Percentiles rank a stretch among this genome's conserved stretches.
These are phyloP conservation scores for Gracilariopsis chorda DNA, from an alignment of 23 red algal species.

Conservation along the genomic window DNA sequence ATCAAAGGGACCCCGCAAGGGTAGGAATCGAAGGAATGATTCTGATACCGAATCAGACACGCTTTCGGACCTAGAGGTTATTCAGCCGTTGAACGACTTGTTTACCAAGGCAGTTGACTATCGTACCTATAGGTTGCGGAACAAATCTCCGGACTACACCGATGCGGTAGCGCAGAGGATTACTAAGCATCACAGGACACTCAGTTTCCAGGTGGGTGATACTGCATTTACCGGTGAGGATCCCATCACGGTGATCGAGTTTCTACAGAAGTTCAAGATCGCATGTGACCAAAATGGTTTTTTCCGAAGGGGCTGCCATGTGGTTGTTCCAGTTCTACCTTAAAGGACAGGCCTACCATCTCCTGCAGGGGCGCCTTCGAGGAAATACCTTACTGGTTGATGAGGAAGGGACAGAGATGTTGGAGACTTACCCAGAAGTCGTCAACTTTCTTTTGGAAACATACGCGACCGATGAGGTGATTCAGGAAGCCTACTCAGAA, in stretches of 20 bases:
- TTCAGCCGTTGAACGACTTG: neutral
- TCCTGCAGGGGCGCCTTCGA: neutral
- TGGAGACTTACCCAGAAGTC: neutral
- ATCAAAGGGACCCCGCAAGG: neutral
- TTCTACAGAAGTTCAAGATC: neutral
- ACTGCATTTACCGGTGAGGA: neutral
- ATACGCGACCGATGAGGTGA: neutral
- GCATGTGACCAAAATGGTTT: constrained; percentile 1
- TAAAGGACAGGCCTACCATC: neutral
- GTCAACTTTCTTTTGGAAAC: neutral
- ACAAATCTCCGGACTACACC: neutral
- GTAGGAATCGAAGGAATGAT: neutral
- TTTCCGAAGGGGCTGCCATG: neutral
- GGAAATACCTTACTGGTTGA: neutral
- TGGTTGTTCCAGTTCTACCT: neutral
- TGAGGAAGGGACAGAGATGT: neutral
- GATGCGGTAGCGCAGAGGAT: neutral
- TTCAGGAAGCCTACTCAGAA: neutral
- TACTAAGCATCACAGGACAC: neutral
- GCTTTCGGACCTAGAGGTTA: constrained; percentile 7
- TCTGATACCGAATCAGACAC: neutral
- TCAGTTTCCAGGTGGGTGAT: neutral
- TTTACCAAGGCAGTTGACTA: constrained; percentile 29
- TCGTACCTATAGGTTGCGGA: neutral
- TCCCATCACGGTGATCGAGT: neutral